Evolutionary conservation across 768 basidiomycete genomes (phyloP).

Genomic region (Tricholoma terreum): DNA sequence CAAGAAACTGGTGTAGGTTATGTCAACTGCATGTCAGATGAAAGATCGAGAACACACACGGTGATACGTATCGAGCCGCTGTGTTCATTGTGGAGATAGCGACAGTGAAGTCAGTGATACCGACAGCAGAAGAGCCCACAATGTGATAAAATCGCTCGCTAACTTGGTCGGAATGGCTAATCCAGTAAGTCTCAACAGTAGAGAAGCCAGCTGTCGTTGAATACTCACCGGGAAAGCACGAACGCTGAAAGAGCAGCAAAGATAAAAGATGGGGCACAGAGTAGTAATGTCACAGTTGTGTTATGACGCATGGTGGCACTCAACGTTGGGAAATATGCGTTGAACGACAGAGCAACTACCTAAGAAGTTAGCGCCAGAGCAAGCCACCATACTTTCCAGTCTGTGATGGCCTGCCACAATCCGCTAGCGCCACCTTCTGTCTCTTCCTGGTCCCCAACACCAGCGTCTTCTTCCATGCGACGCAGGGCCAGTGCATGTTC

Average conservation of each 20-base stretch:
- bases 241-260: conserved; percentile 61
- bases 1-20: conserved; percentile 51
- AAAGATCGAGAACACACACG: conserved; percentile 38
- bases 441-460: conserved; percentile 22
- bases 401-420: conserved; percentile 56
- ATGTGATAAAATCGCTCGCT: conserved; percentile 76
- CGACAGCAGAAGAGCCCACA: conserved; percentile 46
- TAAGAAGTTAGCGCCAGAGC: conserved; percentile 33
- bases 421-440: conserved; percentile 37
- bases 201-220: neutral
- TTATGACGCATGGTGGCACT: conserved; percentile 65
- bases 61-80: conserved; percentile 59
- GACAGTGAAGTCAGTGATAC: conserved; percentile 67
- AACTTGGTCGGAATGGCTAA: conserved; percentile 65
- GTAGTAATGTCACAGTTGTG: conserved; percentile 61
- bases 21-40: conserved; percentile 3
- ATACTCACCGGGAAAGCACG: conserved; percentile 43
- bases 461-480: conserved; percentile 61
- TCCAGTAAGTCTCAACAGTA: neutral
- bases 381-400: conserved; percentile 73
- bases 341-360: conserved; percentile 63
- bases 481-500: conserved; percentile 55
- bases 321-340: conserved; percentile 72
- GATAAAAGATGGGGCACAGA: conserved; percentile 56
- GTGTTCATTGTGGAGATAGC: conserved; percentile 62